phyloP scores from a whole-genome alignment of 2,329 filamentous ascomycete species.

The Bipolaris oryzae region DNA sequence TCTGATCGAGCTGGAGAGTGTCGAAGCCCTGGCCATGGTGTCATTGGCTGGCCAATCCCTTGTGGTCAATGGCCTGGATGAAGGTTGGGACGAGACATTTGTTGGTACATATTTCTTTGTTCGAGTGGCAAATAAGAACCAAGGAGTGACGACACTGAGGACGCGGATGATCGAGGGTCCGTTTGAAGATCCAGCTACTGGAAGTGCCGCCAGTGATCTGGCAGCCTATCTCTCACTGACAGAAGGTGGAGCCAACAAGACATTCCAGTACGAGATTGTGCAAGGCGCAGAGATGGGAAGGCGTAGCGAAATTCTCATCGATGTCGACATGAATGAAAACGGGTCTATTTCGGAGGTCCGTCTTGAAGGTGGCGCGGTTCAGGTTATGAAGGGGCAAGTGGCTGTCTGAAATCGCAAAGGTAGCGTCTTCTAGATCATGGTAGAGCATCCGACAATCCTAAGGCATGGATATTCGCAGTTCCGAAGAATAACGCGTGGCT shows the following conservation, averaged over 20 bases:
- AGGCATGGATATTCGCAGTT: slow-evolving; percentile 8
- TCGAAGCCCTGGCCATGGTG: slow-evolving; percentile 62
- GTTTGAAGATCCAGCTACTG: slow-evolving; percentile 59
- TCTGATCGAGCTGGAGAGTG: slow-evolving; percentile 65
- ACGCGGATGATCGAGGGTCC: slow-evolving; percentile 65
- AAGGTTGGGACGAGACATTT: slow-evolving; percentile 61
- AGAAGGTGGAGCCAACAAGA: slow-evolving; percentile 42
- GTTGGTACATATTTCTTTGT: slow-evolving; percentile 67
- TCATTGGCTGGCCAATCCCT: slow-evolving; percentile 41
- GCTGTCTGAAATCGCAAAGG: slow-evolving; percentile 48
- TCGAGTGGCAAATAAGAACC: slow-evolving; percentile 38
- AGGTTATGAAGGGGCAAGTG: slow-evolving; percentile 47
- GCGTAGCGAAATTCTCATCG: slow-evolving; percentile 56
- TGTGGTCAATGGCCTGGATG: slow-evolving; percentile 49
- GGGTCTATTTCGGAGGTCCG: slow-evolving; percentile 50
- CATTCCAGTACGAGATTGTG: slow-evolving; percentile 50
- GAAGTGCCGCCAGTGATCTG: slow-evolving; percentile 57
- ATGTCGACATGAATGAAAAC: slow-evolving; percentile 50
- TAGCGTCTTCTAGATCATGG: slow-evolving; percentile 51
- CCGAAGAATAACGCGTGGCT: slow-evolving; percentile 6
- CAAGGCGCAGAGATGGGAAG: slow-evolving; percentile 61
- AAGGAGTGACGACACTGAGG: slow-evolving; percentile 51
- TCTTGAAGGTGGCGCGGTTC: slow-evolving; percentile 52
- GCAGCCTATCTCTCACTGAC: slow-evolving; percentile 53
- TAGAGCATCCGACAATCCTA: slow-evolving; percentile 35